A percentile compares a stretch with the other conserved stretches of the same genome.
Conservation (phyloP, 169 alveolate species). For the Plasmodium inui region DNA sequence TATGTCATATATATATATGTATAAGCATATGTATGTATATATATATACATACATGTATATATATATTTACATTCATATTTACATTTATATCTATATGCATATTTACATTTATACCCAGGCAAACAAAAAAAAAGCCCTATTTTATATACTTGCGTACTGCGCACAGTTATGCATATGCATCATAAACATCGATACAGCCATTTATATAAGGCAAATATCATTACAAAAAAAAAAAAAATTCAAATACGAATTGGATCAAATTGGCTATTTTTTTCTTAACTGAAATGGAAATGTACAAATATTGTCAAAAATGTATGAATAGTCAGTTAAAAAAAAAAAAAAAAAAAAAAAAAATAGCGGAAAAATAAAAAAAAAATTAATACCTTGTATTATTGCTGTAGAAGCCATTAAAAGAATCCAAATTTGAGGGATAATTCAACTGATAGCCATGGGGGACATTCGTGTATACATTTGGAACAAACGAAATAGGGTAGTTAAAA, state of each 20-base stretch:
- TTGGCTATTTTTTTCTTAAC: background rate
- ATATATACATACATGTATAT: constrained; percentile 1
- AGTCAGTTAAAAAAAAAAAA: background rate
- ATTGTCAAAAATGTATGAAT: background rate
- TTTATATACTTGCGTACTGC: background rate
- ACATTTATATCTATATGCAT: background rate
- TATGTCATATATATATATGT: background rate
- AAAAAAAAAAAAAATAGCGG: background rate
- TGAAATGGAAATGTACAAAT: background rate
- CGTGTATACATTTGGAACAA: constrained; percentile 66
- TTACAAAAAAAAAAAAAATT: background rate
- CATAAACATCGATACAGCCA: background rate
- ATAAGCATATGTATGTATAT: too few species aligned
- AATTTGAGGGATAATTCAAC: constrained; percentile 43
- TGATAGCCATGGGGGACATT: constrained; percentile 73
- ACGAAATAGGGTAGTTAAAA: constrained; percentile 64
- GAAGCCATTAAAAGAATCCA: constrained; percentile 66
- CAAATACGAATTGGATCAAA: background rate
- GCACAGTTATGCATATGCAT: background rate
- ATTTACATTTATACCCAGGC: background rate
- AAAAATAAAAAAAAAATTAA: constrained; percentile 6
- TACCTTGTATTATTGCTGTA: constrained; percentile 57
- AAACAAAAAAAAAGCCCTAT: background rate
- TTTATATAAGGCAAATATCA: background rate
- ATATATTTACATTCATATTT: constrained; percentile 15